Base-by-base conservation (phyloP, 2,329 filamentous ascomycete genomes). In the Lasiodiplodia gonubiensis region DNA sequence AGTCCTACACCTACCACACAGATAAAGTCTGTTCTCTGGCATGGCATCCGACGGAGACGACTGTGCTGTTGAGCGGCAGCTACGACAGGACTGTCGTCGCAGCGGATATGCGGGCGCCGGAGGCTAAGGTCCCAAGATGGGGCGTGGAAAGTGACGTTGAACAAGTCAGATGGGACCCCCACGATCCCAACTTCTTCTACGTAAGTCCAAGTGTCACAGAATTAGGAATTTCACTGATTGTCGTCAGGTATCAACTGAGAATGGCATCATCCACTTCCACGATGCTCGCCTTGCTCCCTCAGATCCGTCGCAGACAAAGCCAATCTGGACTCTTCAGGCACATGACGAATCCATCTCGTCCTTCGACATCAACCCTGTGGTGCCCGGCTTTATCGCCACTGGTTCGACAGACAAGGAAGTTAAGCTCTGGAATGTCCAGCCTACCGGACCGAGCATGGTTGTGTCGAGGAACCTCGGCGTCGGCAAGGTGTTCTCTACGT, bases 21-120 rank as follows among this genome's bases (percentile, higher is more conserved):
- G 95, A 97, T 85, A 99, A 99, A 83, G 94, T 98, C 71, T 99
- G 94, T 86, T 93, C 94, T 25, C 83, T 99, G 67, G 91, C 94
- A 71, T 99, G 96, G 95, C 93, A 98, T 83, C 87, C 92, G 0
- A 87, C 86, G 52, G 92, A 97, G 79, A 89, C 94, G 2, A 97
- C 95, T 0, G 89, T 97, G 23, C 86, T 99, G 27, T 86, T 99
- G 68, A 97, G 91, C 74, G 95, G 95, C 69, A 96, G 92, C 77
- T 99, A 98, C 81, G 95, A 99, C 80, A 89, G 93, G 71, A 98
- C 94, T 3, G 86, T 97, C 11, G 92, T 97, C 10, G 93, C 92
- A n/a, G 92, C 93, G 3, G 95, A 99, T 77, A 97, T 99, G 94
- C 89, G 95, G 71, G 92, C 94, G 25, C 93, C 94, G 16, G 92